phyloP scores from a whole-genome alignment of 495 filamentous ascomycete species.

The Penicillium goetzii region DNA sequence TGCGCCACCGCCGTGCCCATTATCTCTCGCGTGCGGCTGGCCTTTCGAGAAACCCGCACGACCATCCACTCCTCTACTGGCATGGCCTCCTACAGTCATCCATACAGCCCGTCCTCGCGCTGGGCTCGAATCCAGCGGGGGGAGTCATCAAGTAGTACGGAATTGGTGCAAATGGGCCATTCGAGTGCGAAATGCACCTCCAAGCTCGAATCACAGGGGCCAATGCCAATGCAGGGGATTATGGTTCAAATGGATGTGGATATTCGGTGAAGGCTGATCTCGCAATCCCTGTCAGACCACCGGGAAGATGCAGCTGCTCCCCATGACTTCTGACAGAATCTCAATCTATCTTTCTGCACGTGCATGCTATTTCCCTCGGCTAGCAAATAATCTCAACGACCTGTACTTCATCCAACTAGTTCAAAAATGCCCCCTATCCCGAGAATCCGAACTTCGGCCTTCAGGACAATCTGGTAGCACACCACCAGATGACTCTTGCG shows the following conservation, averaged over 20 bases:
- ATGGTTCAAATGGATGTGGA: background rate
- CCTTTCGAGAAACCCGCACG: background rate
- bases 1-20: background rate
- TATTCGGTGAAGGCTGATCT: background rate
- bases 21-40: background rate
- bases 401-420: background rate
- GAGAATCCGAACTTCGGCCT: background rate
- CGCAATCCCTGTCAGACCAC: background rate
- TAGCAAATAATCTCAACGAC: too few relatives aligned
- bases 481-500: background rate
- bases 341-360: too few relatives aligned
- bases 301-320: too few relatives aligned
- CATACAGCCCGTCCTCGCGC: background rate
- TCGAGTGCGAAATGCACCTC: background rate
- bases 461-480: background rate
- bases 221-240: background rate
- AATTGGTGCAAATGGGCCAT: background rate
- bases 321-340: too few relatives aligned
- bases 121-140: background rate
- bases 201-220: background rate
- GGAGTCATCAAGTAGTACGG: background rate
- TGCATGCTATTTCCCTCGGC: too few relatives aligned
- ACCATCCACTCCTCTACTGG: background rate
- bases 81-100: background rate
- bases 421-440: background rate